Percentiles rank a stretch among this genome's conserved stretches.
phyloP scores from a whole-genome alignment of 2,329 filamentous ascomycete species.

The Purpureocillium takamizusanense region DNA sequence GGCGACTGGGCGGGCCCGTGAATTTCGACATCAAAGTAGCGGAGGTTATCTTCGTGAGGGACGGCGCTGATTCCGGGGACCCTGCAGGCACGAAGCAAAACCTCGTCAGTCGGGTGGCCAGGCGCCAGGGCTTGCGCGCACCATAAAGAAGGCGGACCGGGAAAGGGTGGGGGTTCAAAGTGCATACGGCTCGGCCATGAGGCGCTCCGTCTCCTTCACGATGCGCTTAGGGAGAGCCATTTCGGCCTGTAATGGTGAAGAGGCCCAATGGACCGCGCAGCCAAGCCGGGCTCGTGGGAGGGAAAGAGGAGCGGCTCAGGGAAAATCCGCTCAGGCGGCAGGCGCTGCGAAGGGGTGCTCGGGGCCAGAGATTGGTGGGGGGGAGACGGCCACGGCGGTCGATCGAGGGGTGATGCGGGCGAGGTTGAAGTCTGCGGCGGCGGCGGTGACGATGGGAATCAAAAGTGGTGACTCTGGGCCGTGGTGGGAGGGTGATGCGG shows the following conservation, averaged over 20 bases:
- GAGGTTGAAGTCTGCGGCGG: no score
- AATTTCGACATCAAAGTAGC: constrained; percentile 97
- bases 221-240: constrained; percentile 92
- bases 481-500: no score
- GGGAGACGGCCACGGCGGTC: no score
- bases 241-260: constrained; percentile 3
- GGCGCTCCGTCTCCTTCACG: constrained; percentile 94
- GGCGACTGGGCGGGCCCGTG: constrained; percentile 86
- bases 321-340: no score
- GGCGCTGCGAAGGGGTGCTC: no score
- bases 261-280: background rate
- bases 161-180: constrained; percentile 2
- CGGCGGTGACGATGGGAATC: no score
- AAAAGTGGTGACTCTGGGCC: no score
- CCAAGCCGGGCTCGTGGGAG: background rate
- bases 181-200: constrained; percentile 89
- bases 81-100: constrained; percentile 34
- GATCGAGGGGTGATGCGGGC: no score
- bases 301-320: background rate
- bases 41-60: constrained; percentile 92
- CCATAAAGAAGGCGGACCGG: background rate
- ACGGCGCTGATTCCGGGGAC: constrained; percentile 93
- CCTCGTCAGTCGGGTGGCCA: constrained; percentile 7
- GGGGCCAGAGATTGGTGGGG: no score
- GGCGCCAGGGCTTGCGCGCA: no score